Conservation (phyloP, 108 stramenopile species). For the Stephanodiscus minutulus region DNA sequence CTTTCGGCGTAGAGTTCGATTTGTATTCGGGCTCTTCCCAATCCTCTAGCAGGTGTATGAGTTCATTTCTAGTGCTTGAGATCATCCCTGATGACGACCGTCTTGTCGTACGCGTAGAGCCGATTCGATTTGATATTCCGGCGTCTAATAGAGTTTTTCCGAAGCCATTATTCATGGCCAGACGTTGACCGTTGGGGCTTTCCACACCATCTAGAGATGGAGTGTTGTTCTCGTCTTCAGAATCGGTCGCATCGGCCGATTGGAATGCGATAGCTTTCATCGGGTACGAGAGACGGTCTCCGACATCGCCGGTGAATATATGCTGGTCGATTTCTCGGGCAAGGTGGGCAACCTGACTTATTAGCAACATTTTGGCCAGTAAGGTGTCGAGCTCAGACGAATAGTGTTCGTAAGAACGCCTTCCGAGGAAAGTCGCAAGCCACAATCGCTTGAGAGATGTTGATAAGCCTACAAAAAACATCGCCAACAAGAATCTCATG, state of each 20-base stretch:
- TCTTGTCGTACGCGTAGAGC: background rate
- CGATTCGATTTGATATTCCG: conserved; percentile 3
- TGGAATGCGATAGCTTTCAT: conserved; percentile 9
- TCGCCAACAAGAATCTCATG: conserved; percentile 47
- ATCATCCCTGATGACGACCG: background rate
- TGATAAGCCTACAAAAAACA: conserved; percentile 49
- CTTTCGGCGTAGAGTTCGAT: background rate
- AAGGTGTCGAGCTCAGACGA: conserved; percentile 55
- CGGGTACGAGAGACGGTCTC: conserved; percentile 24
- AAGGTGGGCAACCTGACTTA: conserved; percentile 54
- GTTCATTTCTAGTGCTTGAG: conserved; percentile 23
- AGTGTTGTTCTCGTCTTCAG: conserved; percentile 22
- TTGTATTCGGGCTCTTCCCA: conserved; percentile 49
- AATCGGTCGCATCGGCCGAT: conserved; percentile 27
- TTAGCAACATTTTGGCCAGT: conserved; percentile 65
- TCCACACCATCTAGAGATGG: background rate
- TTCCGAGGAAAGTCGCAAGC: conserved; percentile 64
- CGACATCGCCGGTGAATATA: background rate
- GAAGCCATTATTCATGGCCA: conserved; percentile 17
- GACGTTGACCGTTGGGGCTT: background rate
- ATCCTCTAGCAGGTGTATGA: conserved; percentile 44
- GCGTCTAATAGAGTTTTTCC: conserved; percentile 25
- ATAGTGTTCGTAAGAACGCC: conserved; percentile 51
- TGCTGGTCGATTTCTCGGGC: conserved; percentile 25
- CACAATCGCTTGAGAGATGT: conserved; percentile 68